phyloP scores from a whole-genome alignment of 2,329 filamentous ascomycete species.

The Diaporthe destruens region DNA sequence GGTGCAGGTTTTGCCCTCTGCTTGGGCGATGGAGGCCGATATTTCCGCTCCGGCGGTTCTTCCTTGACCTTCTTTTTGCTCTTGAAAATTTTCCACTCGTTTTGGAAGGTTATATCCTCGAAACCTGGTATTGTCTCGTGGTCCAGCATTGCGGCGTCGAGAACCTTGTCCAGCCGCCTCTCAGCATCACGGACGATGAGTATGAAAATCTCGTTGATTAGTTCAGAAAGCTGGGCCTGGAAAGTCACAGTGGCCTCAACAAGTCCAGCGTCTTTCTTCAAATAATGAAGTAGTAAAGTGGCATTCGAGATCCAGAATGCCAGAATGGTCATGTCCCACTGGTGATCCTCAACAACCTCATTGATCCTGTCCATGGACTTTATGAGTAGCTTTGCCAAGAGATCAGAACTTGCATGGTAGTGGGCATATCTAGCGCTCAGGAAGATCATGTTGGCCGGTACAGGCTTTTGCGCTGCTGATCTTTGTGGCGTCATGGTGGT shows the following conservation, averaged over 20 bases:
- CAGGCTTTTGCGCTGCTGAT: constrained; percentile 96
- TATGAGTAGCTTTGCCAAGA: constrained; percentile 83
- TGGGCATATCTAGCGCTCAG: constrained; percentile 95
- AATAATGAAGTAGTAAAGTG: constrained; percentile 92
- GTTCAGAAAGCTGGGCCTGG: constrained; percentile 90
- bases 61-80: constrained; percentile 90
- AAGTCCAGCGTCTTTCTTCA: constrained; percentile 92
- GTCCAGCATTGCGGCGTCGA: constrained; percentile 94
- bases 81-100: constrained; percentile 98
- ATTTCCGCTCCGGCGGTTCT: constrained; percentile 90
- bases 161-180: constrained; percentile 92
- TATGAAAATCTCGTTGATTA: constrained; percentile 98
- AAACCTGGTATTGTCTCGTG: constrained; percentile 98
- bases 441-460: constrained; percentile 97
- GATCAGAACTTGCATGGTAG: constrained; percentile 90
- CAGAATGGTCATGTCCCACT: constrained; percentile 99
- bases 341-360: constrained; percentile 91
- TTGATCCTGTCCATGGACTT: constrained; percentile 97
- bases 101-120: constrained; percentile 95
- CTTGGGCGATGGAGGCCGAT: constrained; percentile 92
- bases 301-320: constrained; percentile 99
- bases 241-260: constrained; percentile 87
- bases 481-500: constrained; percentile 98
- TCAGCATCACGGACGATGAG: constrained; percentile 97
- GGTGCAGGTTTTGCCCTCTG: constrained; percentile 92